Evolutionary conservation across 2,329 filamentous ascomycete genomes (phyloP), one percentile per base, ranked within the genome.

Genomic region (Aspergillus fijiensis): DNA sequence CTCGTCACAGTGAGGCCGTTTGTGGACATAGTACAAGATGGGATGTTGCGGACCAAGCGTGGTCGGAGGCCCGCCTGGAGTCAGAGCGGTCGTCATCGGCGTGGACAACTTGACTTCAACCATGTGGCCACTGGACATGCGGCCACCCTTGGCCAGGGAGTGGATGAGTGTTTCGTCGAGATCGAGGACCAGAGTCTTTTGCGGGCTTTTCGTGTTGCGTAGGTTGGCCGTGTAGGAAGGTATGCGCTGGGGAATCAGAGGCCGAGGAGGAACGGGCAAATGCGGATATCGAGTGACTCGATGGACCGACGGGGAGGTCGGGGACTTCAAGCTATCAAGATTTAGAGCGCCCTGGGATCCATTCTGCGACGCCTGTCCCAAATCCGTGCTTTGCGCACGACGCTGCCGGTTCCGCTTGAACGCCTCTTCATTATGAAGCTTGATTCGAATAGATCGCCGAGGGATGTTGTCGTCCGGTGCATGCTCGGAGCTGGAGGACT

Each of bases 1-100:
- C 68, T 98, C 94, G 76, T 99, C 95, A 76, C 95, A 99, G 74
- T 95, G 89, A 39, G 95, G 95, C 64, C 95, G 89, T 79, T 99
- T 98, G 80, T 99, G 95, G 55, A 99, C 95, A 81, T 97, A 99
- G 80, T 99, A 99, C 63, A 99, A 79, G 67, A 99, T 98, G 1
- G 95, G 95, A 73, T 99, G 93, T 72, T 96, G 94, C 47, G 92
- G 91, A 7, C 90, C 91, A 27, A 91, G 79, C 23, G 82, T 84
- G 21, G 86, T 81, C 66, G 87, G 84, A 27, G 89, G 87, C 33
- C 86, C 87, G 9, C 73, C 74, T 1, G 74, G 68, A 5, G 73
- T 68, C 57, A 76, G 66, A 27, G 77, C 68, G 19, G 74, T 72
- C 11, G 72, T 71, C 64, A 78, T 74, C 29, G 77, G 76, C 48